Base-by-base conservation (phyloP, 2,329 filamentous ascomycete genomes). In the Cercospora zeina region DNA sequence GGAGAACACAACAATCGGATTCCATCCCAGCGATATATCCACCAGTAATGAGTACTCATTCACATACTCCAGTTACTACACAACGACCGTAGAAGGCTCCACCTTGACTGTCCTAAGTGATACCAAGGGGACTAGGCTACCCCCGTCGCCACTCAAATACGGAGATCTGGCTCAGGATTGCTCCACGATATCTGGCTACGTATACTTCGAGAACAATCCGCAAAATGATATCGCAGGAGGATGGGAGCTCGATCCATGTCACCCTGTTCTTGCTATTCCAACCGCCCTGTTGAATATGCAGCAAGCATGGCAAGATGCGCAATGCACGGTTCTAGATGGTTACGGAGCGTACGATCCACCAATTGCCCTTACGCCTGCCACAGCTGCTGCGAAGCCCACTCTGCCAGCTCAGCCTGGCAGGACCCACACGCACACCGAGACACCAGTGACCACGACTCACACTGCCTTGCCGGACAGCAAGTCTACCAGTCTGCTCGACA, bases 321-420 rank as follows among this genome's bases (percentile, higher is more conserved):
- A 54, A 19, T 63, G 62, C 37, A 19, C 16, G 14, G 54, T 45
- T 0, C 53, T 24, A 6, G 62, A 63, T 31, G 58, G 58, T 1
- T 31, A 51, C 8, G 62, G 62, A 19, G 62, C 62, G 2, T 63
- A 63, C 27, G 62, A 63, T 54, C 62, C 62, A 14, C 62, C 62
- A n/a, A 54, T 61, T 13, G 62, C 62, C 14, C 39, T 61, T 34
- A 63, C 62, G 8, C 53, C 49, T 24, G 62, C 54, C 16, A 45
- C 36, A 31, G 42, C 34, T 49, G 62, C 54, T 10, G 62, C 45
- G 13, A 9, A 49, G 27, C 62, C 62, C 4, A 63, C 58, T 14
- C 30, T 61, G 13, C 58, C 62, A 8, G 45, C 62, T 33, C 58
- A 58, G 47, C 62, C 62, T 42, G 62, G 58, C 21, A 63, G 34